phyloP scores from a whole-genome alignment of 805 yeast species.

The Myxozyma kluyveri region DNA sequence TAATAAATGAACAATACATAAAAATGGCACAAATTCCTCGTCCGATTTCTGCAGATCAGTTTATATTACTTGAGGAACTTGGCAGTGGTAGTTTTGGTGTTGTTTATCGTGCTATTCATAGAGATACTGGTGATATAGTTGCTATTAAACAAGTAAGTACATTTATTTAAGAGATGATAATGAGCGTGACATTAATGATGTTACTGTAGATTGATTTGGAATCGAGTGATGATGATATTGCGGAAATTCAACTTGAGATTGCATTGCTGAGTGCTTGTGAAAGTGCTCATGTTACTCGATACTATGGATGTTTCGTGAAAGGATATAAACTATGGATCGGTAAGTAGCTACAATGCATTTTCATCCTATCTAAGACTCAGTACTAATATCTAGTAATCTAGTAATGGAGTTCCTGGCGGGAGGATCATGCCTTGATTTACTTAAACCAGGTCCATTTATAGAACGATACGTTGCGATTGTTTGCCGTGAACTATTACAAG shows the following conservation, averaged over 20 bases:
- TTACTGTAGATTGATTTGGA: slow-evolving; percentile 62
- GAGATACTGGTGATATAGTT: slow-evolving; percentile 37
- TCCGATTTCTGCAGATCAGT: slow-evolving; percentile 43
- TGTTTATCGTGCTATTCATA: slow-evolving; percentile 62
- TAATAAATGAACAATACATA: no score
- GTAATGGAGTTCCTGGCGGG: slow-evolving; percentile 79
- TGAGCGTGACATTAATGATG: neutral
- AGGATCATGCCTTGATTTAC: slow-evolving; percentile 67
- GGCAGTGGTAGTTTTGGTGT: slow-evolving; percentile 81
- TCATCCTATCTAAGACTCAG: neutral
- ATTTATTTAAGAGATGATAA: no score
- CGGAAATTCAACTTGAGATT: slow-evolving; percentile 72
- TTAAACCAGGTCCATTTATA: slow-evolving; percentile 54
- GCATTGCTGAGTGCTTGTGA: slow-evolving; percentile 65
- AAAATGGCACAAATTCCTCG: slow-evolving; percentile 3
- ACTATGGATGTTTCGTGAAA: slow-evolving; percentile 68
- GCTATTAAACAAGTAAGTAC: slow-evolving; percentile 37
- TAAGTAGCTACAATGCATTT: slow-evolving; percentile 4
- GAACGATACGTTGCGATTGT: slow-evolving; percentile 57
- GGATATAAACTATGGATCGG: slow-evolving; percentile 70
- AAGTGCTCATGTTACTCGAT: slow-evolving; percentile 59
- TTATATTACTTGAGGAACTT: slow-evolving; percentile 51
- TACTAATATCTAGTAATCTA: no score
- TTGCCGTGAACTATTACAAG: slow-evolving; percentile 55
- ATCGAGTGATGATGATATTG: slow-evolving; percentile 59